Conservation (phyloP, 1,284 basidiomycete genomes). For the Pascua sp. region DNA sequence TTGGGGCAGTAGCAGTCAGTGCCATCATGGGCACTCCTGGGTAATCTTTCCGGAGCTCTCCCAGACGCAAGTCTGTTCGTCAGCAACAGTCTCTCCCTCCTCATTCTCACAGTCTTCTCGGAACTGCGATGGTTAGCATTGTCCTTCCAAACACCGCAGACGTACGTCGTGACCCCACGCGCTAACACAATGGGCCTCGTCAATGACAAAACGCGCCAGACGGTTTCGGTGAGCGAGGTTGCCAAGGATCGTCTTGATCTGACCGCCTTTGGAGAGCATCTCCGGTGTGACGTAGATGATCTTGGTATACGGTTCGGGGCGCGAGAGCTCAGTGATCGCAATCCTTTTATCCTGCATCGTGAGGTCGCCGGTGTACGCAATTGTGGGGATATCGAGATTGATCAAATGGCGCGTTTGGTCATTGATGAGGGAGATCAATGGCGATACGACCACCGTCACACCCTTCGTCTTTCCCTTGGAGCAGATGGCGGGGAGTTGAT, state of each 20-base stretch:
- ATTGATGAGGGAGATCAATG: constrained; percentile 82
- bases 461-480: constrained; percentile 66
- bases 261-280: constrained; percentile 64
- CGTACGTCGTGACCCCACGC: constrained; percentile 53
- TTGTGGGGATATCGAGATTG: constrained; percentile 65
- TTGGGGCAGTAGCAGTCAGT: constrained; percentile 88
- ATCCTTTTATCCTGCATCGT: constrained; percentile 43
- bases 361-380: constrained; percentile 67
- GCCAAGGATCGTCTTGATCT: constrained; percentile 59
- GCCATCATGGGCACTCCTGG: constrained; percentile 88
- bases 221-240: constrained; percentile 58
- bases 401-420: constrained; percentile 80
- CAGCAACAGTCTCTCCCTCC: not conserved
- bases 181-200: constrained; percentile 90
- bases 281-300: constrained; percentile 96
- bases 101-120: constrained; percentile 41
- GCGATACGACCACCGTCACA: constrained; percentile 88
- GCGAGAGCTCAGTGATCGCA: constrained; percentile 54
- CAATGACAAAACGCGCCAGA: constrained; percentile 87
- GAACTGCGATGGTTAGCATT: constrained; percentile 34
- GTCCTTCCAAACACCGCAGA: not conserved
- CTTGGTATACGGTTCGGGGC: constrained; percentile 48
- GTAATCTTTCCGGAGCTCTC: constrained; percentile 66
- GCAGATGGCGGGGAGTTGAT: constrained; percentile 81
- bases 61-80: constrained; percentile 58